These are phyloP conservation scores for Aspergillus funiculosus DNA, from an alignment of 495 filamentous ascomycete genomes.

Conservation along the genomic window DNA sequence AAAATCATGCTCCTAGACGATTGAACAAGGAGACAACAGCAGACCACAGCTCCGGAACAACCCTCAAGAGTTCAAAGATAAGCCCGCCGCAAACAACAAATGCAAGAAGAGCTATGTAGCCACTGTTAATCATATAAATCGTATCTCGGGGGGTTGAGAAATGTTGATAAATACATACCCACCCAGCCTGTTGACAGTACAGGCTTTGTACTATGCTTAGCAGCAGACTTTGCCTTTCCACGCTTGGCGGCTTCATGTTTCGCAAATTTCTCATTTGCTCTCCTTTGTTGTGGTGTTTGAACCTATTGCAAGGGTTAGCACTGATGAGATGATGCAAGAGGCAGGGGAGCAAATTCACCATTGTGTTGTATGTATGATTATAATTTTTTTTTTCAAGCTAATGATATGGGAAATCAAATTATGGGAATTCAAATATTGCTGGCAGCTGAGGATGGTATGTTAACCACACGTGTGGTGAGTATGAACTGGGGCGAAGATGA, in stretches of 20 bases:
- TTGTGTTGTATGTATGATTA: background rate
- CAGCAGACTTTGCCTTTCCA: slow-evolving; percentile 67
- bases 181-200: slow-evolving; percentile 79
- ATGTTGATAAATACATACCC: slow-evolving; percentile 53
- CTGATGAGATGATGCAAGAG: background rate
- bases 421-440: too few species aligned
- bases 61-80: slow-evolving; percentile 72
- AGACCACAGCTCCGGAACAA: slow-evolving; percentile 56
- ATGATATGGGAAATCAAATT: too few species aligned
- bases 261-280: slow-evolving; percentile 78
- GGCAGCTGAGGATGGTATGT: too few species aligned
- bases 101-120: slow-evolving; percentile 59
- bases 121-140: slow-evolving; percentile 4
- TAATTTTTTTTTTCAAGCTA: too few species aligned
- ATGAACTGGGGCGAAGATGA: too few species aligned
- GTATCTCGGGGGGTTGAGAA: background rate
- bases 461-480: too few species aligned
- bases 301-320: slow-evolving; percentile 48
- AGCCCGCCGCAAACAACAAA: slow-evolving; percentile 84
- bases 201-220: slow-evolving; percentile 69
- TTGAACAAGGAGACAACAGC: slow-evolving; percentile 23
- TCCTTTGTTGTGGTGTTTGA: slow-evolving; percentile 91
- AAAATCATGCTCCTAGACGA: slow-evolving; percentile 5
- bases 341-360: slow-evolving; percentile 1
- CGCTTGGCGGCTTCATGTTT: slow-evolving; percentile 72